Evolutionary conservation across 2,329 filamentous ascomycete species (phyloP).

Genomic region (Pseudocercospora pini-densiflorae): DNA sequence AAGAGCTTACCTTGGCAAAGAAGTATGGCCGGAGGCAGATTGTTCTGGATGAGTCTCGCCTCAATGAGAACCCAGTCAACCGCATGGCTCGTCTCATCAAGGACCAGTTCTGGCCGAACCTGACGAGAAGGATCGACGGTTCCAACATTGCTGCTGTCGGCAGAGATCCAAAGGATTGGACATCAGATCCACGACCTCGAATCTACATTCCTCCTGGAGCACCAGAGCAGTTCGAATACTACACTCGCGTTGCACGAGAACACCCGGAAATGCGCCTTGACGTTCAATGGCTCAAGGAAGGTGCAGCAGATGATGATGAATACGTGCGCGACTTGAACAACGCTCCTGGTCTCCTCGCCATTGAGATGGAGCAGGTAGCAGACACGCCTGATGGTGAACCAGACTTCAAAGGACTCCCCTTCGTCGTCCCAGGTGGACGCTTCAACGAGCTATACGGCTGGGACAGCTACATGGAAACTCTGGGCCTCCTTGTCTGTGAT

Average conservation of each 20-base stretch:
- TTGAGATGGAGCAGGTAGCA: slow-evolving; percentile 75
- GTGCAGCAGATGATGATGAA: slow-evolving; percentile 68
- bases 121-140: slow-evolving; percentile 89
- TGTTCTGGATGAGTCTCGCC: slow-evolving; percentile 83
- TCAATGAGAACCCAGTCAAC: slow-evolving; percentile 95
- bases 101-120: slow-evolving; percentile 88
- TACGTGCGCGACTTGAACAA: slow-evolving; percentile 82
- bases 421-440: slow-evolving; percentile 94
- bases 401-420: slow-evolving; percentile 79
- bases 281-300: slow-evolving; percentile 75
- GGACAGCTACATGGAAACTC: slow-evolving; percentile 98
- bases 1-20: slow-evolving; percentile 91
- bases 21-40: slow-evolving; percentile 89
- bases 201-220: slow-evolving; percentile 88
- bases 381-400: slow-evolving; percentile 71
- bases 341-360: slow-evolving; percentile 85
- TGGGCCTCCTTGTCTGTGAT: slow-evolving; percentile 85
- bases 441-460: slow-evolving; percentile 99
- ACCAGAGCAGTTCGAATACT: slow-evolving; percentile 89
- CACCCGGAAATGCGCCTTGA: slow-evolving; percentile 85
- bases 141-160: slow-evolving; percentile 86
- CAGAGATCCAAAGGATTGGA: slow-evolving; percentile 94
- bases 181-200: slow-evolving; percentile 80
- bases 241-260: slow-evolving; percentile 75
- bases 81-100: slow-evolving; percentile 84